Conservation (phyloP, 495 filamentous ascomycete genomes). For the Neurospora sp. region DNA sequence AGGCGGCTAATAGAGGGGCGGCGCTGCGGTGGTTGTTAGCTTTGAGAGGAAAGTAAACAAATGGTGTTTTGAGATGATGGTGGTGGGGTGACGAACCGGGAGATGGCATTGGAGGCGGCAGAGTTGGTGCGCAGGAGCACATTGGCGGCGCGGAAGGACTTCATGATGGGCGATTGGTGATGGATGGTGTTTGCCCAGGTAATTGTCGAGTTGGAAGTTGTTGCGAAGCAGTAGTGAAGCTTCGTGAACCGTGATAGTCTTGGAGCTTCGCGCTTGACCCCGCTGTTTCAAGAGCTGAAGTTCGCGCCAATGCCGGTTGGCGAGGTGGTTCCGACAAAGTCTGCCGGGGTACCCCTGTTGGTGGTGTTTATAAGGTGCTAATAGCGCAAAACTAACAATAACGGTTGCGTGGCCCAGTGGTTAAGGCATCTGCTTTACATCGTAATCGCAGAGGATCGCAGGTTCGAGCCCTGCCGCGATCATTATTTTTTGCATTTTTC, state of each 20-base stretch:
- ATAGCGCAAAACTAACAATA: background rate
- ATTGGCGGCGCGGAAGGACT: conserved; percentile 12
- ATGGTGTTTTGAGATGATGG: background rate
- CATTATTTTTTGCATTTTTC: conserved; percentile 19
- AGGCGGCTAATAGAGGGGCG: background rate
- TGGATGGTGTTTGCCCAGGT: background rate
- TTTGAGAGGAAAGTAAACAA: background rate
- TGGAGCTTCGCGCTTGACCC: conserved; percentile 1
- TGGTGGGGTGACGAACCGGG: conserved; percentile 4
- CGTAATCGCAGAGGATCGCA: conserved; percentile 33
- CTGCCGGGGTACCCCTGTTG: background rate
- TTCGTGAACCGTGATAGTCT: background rate
- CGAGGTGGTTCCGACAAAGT: background rate
- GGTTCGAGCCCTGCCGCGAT: conserved; percentile 42
- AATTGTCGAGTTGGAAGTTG: background rate
- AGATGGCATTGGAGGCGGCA: background rate
- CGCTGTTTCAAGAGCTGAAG: background rate
- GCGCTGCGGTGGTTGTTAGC: background rate
- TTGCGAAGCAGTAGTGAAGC: background rate
- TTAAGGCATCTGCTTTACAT: conserved; percentile 35
- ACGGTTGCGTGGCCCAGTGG: conserved; percentile 30
- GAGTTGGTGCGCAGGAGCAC: conserved; percentile 10
- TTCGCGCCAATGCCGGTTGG: background rate
- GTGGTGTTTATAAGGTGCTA: background rate
- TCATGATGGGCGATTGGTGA: conserved; percentile 10